phyloP scores from a whole-genome alignment of 306 rosid species.

The Sophora flavescens region DNA sequence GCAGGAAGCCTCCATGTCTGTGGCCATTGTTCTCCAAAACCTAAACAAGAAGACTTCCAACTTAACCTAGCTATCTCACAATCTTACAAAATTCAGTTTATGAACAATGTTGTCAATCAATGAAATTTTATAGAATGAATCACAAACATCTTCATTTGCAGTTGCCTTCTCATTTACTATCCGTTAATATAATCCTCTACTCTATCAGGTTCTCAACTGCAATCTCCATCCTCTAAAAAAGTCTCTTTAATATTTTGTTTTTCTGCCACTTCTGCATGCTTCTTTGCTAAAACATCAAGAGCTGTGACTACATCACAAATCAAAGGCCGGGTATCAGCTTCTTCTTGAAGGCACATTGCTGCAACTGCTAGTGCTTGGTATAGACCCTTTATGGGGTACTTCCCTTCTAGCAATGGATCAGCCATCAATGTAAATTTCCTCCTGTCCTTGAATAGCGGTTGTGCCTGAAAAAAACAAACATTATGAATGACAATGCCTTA shows the following conservation, averaged over 20 bases:
- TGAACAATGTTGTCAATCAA: not conserved
- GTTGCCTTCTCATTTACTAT: conserved; percentile 27
- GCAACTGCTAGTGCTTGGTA: conserved; percentile 95
- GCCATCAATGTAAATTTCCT: conserved; percentile 65
- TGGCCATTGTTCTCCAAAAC: not conserved
- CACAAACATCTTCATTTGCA: conserved; percentile 29
- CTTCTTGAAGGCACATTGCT: conserved; percentile 90
- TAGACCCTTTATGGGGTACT: conserved; percentile 71
- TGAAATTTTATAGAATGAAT: conserved; percentile 36
- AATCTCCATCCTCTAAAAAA: conserved; percentile 34
- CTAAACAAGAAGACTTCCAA: not conserved
- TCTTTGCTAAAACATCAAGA: conserved; percentile 58
- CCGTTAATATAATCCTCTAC: conserved; percentile 16
- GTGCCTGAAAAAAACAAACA: conserved; percentile 62
- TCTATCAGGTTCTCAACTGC: conserved; percentile 46
- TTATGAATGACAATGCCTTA: conserved; percentile 4
- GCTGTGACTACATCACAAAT: conserved; percentile 95
- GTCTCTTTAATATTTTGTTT: conserved; percentile 33
- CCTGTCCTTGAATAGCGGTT: conserved; percentile 79
- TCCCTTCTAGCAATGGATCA: conserved; percentile 73
- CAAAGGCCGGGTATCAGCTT: conserved; percentile 74
- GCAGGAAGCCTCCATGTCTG: not conserved
- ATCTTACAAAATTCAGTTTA: not conserved
- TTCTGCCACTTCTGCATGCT: conserved; percentile 37
- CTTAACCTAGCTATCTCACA: not conserved